Base-by-base conservation (phyloP, 2,329 filamentous ascomycete species). In the Penicillium sp. region DNA sequence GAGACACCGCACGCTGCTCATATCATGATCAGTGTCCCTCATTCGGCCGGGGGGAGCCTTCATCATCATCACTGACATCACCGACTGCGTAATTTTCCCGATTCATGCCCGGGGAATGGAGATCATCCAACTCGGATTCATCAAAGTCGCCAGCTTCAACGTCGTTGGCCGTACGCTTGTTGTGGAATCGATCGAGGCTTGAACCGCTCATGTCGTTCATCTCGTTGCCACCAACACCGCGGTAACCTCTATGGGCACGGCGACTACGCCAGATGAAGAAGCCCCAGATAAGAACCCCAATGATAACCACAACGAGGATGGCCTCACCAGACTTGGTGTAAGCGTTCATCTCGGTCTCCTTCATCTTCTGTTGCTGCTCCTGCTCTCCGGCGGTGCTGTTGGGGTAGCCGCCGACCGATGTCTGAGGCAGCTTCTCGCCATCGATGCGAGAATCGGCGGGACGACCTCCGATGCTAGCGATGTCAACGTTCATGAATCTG, bases 401-500 rank as follows among this genome's bases (percentile, higher is more conserved):
- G 3, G 85, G 82, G 43, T 88, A 85, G 29, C 83, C 86, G 45
- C 89, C 89, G 2, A 94, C 89, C 16, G 86, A 88, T 1, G 88
- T 91, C 61, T 89, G 82, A 6, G 85, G 85, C 1, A 88, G 84
- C 69, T 91, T 90, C 71, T 95, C 89, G 51, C 92, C 92, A 66
- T 95, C 91, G 51, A 96, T 87, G 29, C 83, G 82, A 52, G 86
- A 91, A 70, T 95, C 88, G 1, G 86, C 82, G 0, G 91, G 90
- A 47, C 78, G 76, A 46, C 90, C 92, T 53, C 93, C 93, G 60
- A 96, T 95, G 66, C 83, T 87, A 63, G 84, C 88, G 60, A 97
- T 95, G 68, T 97, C 91, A 38, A 99, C 90, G 45, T 85, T 84
- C 82, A 97, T 90, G 75, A 99, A 96, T 38, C 94, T 88, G 73